Evolutionary conservation across 352 stramenopile genomes (phyloP).

Genomic region (Phytophthora chlamydospora): DNA sequence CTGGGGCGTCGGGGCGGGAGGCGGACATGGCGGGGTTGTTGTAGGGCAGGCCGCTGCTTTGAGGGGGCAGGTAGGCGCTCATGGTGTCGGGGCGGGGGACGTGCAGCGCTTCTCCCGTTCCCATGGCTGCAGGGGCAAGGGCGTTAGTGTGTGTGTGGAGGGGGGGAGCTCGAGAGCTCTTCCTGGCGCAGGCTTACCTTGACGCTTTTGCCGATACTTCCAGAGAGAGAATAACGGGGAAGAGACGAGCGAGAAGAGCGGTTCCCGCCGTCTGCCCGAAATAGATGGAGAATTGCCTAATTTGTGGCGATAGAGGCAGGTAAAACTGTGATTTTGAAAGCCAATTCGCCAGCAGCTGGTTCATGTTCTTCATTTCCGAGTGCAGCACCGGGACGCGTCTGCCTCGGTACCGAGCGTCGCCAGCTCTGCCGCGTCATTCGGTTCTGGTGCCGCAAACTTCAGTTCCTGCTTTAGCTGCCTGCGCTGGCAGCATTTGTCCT

Average conservation of each 20-base stretch:
- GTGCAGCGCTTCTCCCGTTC: conserved; percentile 43
- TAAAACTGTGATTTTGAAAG: conserved; percentile 10
- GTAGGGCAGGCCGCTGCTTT: conserved; percentile 28
- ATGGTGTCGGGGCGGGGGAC: conserved; percentile 25
- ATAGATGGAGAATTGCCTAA: conserved; percentile 24
- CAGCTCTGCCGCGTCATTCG: conserved; percentile 24
- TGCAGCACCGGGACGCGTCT: conserved; percentile 1
- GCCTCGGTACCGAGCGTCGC: neutral
- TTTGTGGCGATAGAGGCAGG: neutral
- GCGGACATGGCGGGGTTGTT: conserved; percentile 5
- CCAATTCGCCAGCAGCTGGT: conserved; percentile 12
- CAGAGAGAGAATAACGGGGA: conserved; percentile 44
- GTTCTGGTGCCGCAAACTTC: conserved; percentile 13
- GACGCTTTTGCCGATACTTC: conserved; percentile 21
- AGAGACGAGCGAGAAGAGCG: conserved; percentile 34
- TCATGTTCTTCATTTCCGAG: conserved; percentile 28
- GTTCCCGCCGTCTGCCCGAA: conserved; percentile 23
- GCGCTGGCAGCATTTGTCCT: neutral
- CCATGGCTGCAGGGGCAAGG: conserved; percentile 20
- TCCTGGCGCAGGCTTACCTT: conserved; percentile 14
- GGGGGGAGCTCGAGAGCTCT: neutral
- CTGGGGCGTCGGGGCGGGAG: conserved; percentile 10
- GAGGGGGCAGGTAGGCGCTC: conserved; percentile 30
- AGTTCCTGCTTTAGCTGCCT: conserved; percentile 12
- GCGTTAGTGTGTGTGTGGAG: conserved; percentile 2